Evolutionary conservation across 106 monocot genomes (phyloP).

Genomic region (Hemerocallis citrina): DNA sequence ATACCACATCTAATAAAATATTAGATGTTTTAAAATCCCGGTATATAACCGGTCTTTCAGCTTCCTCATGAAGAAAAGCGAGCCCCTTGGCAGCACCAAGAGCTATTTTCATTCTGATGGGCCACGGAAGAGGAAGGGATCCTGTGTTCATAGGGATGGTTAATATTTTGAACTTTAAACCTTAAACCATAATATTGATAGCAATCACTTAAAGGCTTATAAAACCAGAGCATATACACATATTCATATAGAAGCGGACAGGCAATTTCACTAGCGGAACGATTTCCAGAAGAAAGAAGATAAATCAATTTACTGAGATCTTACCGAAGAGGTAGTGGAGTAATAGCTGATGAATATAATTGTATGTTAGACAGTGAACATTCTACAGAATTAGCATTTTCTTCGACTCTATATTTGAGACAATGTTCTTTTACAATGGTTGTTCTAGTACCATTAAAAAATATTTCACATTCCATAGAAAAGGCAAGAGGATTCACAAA

Average conservation of each 20-base stretch:
- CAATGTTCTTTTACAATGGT: too few species aligned
- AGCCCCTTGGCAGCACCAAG: conserved; percentile 56
- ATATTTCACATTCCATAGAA: too few species aligned
- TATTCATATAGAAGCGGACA: not conserved
- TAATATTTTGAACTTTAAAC: not conserved
- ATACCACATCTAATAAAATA: conserved; percentile 45
- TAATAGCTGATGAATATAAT: too few species aligned
- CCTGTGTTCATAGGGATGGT: conserved; percentile 23
- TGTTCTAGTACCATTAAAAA: too few species aligned
- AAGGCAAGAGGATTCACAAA: too few species aligned
- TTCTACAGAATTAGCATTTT: too few species aligned
- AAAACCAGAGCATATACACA: not conserved
- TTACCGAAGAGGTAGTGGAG: too few species aligned
- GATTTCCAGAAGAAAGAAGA: not conserved
- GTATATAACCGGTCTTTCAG: conserved; percentile 55
- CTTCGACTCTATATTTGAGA: too few species aligned
- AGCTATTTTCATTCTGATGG: conserved; percentile 53
- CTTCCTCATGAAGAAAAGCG: conserved; percentile 59
- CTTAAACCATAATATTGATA: not conserved
- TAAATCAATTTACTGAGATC: too few species aligned
- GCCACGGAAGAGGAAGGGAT: conserved; percentile 46
- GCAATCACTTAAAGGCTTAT: not conserved
- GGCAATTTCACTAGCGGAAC: not conserved
- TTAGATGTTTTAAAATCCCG: conserved; percentile 63
- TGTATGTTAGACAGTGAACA: too few species aligned